Evolutionary conservation across 2,329 filamentous ascomycete species (phyloP), one percentile per base, ranked within the genome.

Genomic region (Cladophialophora exuberans): DNA sequence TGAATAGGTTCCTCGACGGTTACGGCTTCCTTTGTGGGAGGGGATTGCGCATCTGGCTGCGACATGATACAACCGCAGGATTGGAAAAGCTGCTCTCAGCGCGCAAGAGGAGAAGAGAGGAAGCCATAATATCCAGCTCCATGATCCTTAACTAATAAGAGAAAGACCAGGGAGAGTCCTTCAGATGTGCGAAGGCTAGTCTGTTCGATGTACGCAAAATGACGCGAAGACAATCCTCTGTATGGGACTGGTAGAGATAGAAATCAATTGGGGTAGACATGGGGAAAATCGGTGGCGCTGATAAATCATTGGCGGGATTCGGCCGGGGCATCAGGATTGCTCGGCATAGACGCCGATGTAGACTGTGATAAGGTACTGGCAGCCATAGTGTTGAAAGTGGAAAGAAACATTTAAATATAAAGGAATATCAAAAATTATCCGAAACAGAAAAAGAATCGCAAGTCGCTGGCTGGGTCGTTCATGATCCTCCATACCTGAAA

Each of bases 201-300:
- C n/a, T 51, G 47, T 43, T 38, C 47, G 36, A 23, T 43, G 56
- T 54, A 50, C 46, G 44, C 44, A 54, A n/a, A 56, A 58, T 56
- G 56, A 56, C 51, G 42, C 48, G 42, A 48, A 56, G 42, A 39
- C n/a, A n/a, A n/a, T n/a, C n/a, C n/a, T n/a, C n/a, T n/a, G n/a
- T n/a, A n/a, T 46, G 15, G 35, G 48, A 23, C 43, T 28, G 42
- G 28, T 44, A 20, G 17, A 36, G 28, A n/a, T 30, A n/a, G 28
- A 49, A 15, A n/a, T n/a, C 31, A 35, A 17, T 13, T n/a, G 22
- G 35, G 33, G 39, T 49, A 22, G 17, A 49, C n/a, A 35, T 49
- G 42, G 22, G 17, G 46, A 49, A 25, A 36, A 18, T 4, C 2
- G 23, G 23, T 28, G 11, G 17, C 11, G 20, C 33, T 22, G 46